Base-by-base conservation (phyloP, 371 early-diverging fungal species). In the Mortierella sp. region DNA sequence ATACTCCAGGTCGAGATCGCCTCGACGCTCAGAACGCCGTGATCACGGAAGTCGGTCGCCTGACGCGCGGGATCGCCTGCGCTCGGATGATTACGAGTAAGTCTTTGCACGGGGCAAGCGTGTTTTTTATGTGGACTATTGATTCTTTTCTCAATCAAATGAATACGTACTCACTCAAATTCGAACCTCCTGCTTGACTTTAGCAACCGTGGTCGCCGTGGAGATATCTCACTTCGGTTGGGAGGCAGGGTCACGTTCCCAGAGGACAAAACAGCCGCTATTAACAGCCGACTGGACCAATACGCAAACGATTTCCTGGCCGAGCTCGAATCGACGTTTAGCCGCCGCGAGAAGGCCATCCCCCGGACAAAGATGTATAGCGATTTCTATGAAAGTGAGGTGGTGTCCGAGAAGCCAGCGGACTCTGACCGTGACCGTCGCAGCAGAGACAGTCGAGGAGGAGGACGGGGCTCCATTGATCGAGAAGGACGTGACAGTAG, bases 281-380 rank as follows among this genome's bases (percentile, higher is more conserved):
- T 37, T 9, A 70, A 77, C 29, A 67, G 24, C 19, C 63, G 79
- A 11, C 16, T 78, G 29, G 66, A 78, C 43, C 75, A 73, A 5
- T 68, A 75, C 24, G 76, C 83, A 0, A 48, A 68, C 7, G 78
- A 78, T 24, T 83, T 83, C 52, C 9, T 83, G 31, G 61, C 71
- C 10, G 83, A 83, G 43, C 76, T 83, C 53, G 76, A 83, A 48
- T 83, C 83, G 1, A 75, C 77, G 16, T 83, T 83, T 34, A 69
- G 58, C 11, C 64, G 79, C 11, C 71, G 83, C 8, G 83, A 83
- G 26, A 74, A 75, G 58, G 66, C 71, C 0, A 75, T 83, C 19
- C 83, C 83, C 16, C 71, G 75, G 63, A 72, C 73, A n/a, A 71
- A 71, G 41, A 65, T 83, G 76, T 83, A 83, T 44, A 83, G 83